A percentile compares a stretch with the other conserved stretches of the same genome.
phyloP scores from a whole-genome alignment of 352 stramenopile species.

The Phytophthora quininea region DNA sequence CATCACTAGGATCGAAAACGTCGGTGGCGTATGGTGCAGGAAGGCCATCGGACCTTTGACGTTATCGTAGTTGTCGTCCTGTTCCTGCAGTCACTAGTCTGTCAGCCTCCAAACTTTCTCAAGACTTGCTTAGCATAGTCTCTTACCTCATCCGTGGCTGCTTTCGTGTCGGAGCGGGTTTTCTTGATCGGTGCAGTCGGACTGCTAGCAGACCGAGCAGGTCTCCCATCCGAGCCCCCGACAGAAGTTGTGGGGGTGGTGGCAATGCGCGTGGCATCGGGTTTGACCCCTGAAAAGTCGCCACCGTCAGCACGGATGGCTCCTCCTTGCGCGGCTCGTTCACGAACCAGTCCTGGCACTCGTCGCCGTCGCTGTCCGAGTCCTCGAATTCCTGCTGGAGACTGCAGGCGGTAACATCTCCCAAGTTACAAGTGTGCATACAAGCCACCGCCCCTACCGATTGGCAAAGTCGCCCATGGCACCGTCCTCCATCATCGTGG shows the following conservation, averaged over 20 bases:
- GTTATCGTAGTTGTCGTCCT: slow-evolving; percentile 37
- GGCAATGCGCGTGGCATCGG: slow-evolving; percentile 17
- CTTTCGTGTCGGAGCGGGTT: slow-evolving; percentile 23
- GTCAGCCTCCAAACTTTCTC: neutral
- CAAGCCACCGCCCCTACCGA: slow-evolving; percentile 30
- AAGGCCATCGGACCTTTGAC: slow-evolving; percentile 58
- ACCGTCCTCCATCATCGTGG: slow-evolving; percentile 56
- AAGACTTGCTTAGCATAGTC: neutral
- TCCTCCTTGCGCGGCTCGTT: slow-evolving; percentile 62
- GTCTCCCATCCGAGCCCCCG: neutral
- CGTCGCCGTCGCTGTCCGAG: slow-evolving; percentile 59
- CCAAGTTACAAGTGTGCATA: neutral
- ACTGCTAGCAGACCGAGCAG: slow-evolving; percentile 22
- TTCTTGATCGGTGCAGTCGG: slow-evolving; percentile 24
- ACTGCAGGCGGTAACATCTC: slow-evolving; percentile 14
- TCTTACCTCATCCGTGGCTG: slow-evolving; percentile 29
- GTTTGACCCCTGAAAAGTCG: slow-evolving; percentile 25
- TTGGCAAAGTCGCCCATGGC: slow-evolving; percentile 69
- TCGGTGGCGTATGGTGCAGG: slow-evolving; percentile 62
- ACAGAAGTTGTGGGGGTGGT: slow-evolving; percentile 4
- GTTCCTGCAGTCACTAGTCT: slow-evolving; percentile 17
- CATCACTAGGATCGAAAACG: slow-evolving; percentile 73
- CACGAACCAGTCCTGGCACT: slow-evolving; percentile 84
- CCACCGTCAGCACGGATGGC: slow-evolving; percentile 28
- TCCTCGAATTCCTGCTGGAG: slow-evolving; percentile 75